Evolutionary conservation across 2,329 filamentous ascomycete species (phyloP).

Genomic region (Diplodia sapinea): DNA sequence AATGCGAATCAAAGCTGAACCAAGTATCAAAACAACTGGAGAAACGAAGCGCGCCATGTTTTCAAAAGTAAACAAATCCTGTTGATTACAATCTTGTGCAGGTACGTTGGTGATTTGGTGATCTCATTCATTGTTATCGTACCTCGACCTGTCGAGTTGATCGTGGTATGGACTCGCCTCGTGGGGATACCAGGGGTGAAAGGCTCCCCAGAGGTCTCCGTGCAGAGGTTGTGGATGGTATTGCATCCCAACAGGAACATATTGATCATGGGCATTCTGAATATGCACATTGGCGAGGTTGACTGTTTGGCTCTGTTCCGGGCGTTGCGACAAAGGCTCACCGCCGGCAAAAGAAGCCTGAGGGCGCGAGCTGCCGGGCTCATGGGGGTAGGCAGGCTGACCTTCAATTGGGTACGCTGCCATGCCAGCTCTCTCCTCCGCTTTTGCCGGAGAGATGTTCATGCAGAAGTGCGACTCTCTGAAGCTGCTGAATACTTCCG

Average conservation of each 20-base stretch:
- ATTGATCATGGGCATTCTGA: neutral
- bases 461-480: neutral
- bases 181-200: neutral
- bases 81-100: neutral
- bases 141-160: neutral
- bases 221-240: neutral
- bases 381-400: no score
- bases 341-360: no score
- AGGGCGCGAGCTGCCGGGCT: no score
- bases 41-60: neutral
- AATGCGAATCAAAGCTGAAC: no score
- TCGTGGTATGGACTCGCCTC: neutral
- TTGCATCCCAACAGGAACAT: neutral
- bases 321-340: no score
- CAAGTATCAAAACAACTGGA: no score
- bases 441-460: fast-evolving
- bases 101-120: neutral
- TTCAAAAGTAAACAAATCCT: neutral
- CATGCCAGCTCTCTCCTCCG: neutral
- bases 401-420: no score
- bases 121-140: neutral
- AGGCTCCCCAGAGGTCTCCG: neutral
- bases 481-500: neutral
- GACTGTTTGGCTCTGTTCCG: no score
- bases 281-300: no score